Percentiles rank a stretch among this genome's conserved stretches.
These are phyloP conservation scores for Candida argentea DNA, from an alignment of 805 yeast genomes.

Conservation along the genomic window DNA sequence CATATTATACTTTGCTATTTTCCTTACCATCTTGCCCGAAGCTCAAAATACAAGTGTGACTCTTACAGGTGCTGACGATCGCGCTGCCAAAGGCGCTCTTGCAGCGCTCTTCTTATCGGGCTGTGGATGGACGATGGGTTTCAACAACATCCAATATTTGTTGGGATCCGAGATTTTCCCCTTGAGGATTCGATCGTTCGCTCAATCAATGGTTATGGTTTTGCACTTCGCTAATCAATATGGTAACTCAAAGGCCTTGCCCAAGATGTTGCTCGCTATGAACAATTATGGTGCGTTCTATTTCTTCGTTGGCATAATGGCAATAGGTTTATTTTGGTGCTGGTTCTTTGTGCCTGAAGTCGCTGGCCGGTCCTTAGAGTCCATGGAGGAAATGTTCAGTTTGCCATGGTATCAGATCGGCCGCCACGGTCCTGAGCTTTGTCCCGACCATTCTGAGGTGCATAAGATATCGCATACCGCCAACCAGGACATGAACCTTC, in stretches of 20 bases:
- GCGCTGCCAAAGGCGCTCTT: constrained; percentile 12
- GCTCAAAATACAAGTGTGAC: constrained; percentile 6
- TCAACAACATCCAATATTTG: constrained; percentile 15
- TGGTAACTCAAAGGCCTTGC: constrained; percentile 18
- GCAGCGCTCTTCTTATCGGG: constrained; percentile 16
- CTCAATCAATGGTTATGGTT: constrained; percentile 15
- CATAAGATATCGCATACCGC: no score
- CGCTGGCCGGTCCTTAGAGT: constrained; percentile 16
- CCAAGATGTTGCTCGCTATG: constrained; percentile 15
- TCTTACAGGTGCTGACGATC: constrained; percentile 7
- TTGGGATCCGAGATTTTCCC: constrained; percentile 17
- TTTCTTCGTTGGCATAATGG: constrained; percentile 12
- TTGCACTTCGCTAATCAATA: constrained; percentile 18
- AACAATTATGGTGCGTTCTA: constrained; percentile 14
- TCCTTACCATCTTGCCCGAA: constrained; percentile 13
- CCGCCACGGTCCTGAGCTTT: constrained; percentile 14
- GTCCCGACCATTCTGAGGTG: constrained; percentile 18
- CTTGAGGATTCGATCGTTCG: constrained; percentile 14
- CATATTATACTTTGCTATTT: constrained; percentile 13
- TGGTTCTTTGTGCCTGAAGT: constrained; percentile 18
- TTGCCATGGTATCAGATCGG: constrained; percentile 18
- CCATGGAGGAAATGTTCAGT: constrained; percentile 17
- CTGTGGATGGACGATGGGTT: constrained; percentile 17
- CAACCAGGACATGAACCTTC: no score
- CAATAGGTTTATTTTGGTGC: constrained; percentile 12